phyloP scores from a whole-genome alignment of 2,329 filamentous ascomycete genomes.

The Diaporthe vexans region DNA sequence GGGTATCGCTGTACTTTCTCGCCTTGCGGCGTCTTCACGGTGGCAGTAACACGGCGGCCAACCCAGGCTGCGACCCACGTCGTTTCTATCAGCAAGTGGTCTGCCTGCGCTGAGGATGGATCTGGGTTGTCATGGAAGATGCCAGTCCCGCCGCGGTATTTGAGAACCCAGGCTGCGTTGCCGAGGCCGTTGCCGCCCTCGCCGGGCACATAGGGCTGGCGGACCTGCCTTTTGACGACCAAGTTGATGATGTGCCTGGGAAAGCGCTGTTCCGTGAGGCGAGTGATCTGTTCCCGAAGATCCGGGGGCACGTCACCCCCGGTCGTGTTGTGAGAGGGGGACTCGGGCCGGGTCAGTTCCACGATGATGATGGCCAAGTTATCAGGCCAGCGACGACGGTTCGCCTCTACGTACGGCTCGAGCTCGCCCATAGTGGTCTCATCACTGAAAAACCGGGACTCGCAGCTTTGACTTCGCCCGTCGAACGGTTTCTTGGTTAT shows the following conservation, averaged over 20 bases:
- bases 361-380: slow-evolving; percentile 1
- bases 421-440: background rate
- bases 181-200: background rate
- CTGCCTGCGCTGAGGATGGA: background rate
- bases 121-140: background rate
- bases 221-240: background rate
- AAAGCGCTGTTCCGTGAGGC: background rate
- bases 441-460: background rate
- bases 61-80: slow-evolving; percentile 14
- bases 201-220: background rate
- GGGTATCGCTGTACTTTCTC: background rate
- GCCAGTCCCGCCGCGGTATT: background rate
- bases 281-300: background rate
- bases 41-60: background rate
- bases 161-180: slow-evolving; percentile 7
- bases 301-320: background rate
- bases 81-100: background rate
- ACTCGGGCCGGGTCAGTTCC: background rate
- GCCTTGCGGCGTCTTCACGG: background rate
- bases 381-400: background rate
- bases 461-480: background rate
- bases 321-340: background rate
- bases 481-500: background rate
- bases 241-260: slow-evolving; percentile 5
- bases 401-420: background rate